Percentiles rank a stretch among this genome's conserved stretches.
Conservation (phyloP, 208 protist genomes). For the Leishmania mexicana region DNA sequence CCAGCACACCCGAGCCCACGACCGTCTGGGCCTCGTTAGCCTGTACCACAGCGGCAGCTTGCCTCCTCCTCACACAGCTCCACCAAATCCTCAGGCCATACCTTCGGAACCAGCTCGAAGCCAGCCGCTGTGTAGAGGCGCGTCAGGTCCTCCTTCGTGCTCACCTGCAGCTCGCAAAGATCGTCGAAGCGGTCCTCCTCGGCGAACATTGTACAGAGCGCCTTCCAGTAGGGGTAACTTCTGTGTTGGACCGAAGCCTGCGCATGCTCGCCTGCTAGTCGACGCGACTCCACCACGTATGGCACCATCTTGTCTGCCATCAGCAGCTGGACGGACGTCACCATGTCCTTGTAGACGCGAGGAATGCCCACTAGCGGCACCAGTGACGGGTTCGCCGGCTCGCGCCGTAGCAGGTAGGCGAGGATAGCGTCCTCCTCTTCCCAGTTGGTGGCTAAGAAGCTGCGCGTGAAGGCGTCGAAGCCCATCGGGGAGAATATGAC, state of each 20-base stretch:
- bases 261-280: constrained; percentile 26
- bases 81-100: constrained; percentile 56
- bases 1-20: not conserved
- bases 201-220: constrained; percentile 36
- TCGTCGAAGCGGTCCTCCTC: constrained; percentile 59
- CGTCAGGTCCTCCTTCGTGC: constrained; percentile 14
- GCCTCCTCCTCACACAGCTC: constrained; percentile 50
- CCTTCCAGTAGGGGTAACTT: constrained; percentile 66
- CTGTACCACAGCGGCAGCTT: not conserved
- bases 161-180: constrained; percentile 42
- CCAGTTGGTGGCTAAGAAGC: constrained; percentile 65
- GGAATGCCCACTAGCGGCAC: constrained; percentile 70
- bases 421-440: constrained; percentile 62
- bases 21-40: not conserved
- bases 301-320: constrained; percentile 57
- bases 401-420: constrained; percentile 60
- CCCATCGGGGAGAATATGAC: constrained; percentile 52
- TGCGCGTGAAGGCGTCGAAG: constrained; percentile 53
- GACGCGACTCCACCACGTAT: constrained; percentile 43
- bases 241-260: not conserved
- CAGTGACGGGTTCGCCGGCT: constrained; percentile 74
- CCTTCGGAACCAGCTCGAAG: constrained; percentile 34
- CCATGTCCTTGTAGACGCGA: constrained; percentile 64
- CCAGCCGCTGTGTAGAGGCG: constrained; percentile 26
- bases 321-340: constrained; percentile 59